These are phyloP conservation scores for Nakazawaea molendinolei DNA, from an alignment of 805 yeast species.

Conservation along the genomic window DNA sequence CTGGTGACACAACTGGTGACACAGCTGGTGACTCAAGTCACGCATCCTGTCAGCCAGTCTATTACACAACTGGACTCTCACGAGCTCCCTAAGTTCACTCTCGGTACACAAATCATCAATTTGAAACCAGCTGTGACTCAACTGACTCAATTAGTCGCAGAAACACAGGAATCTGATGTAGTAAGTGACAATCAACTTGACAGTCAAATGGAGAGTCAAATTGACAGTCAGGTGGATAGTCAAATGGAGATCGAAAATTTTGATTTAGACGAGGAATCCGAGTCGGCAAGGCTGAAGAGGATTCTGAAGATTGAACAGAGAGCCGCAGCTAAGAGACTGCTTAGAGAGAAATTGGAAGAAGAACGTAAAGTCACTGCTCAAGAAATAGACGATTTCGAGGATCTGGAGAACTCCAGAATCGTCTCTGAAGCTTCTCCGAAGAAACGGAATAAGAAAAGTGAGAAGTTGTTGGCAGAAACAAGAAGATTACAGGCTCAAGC, in stretches of 20 bases:
- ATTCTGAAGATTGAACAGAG: slow-evolving; percentile 24
- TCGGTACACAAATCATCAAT: too few species aligned
- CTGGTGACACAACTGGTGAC: slow-evolving; percentile 8
- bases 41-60: too few species aligned
- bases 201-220: too few species aligned
- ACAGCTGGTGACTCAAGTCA: too few species aligned
- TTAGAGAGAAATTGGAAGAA: slow-evolving; percentile 15
- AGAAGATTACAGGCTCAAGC: slow-evolving; percentile 12
- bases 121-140: too few species aligned
- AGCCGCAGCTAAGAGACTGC: slow-evolving; percentile 15
- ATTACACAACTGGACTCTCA: too few species aligned
- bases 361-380: slow-evolving; percentile 7
- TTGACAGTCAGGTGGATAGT: slow-evolving; percentile 4
- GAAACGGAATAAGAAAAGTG: slow-evolving; percentile 11
- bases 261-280: slow-evolving; percentile 12
- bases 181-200: too few species aligned
- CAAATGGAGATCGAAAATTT: background rate
- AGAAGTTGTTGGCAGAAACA: slow-evolving; percentile 13
- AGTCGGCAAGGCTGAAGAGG: slow-evolving; percentile 18
- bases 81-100: too few species aligned
- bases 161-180: too few species aligned
- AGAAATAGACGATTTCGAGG: slow-evolving; percentile 6
- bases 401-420: slow-evolving; percentile 7
- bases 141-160: too few species aligned
- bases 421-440: slow-evolving; percentile 5